Base-by-base conservation (phyloP, 495 filamentous ascomycete genomes). In the Hyphodiscus hymeniophilus region DNA sequence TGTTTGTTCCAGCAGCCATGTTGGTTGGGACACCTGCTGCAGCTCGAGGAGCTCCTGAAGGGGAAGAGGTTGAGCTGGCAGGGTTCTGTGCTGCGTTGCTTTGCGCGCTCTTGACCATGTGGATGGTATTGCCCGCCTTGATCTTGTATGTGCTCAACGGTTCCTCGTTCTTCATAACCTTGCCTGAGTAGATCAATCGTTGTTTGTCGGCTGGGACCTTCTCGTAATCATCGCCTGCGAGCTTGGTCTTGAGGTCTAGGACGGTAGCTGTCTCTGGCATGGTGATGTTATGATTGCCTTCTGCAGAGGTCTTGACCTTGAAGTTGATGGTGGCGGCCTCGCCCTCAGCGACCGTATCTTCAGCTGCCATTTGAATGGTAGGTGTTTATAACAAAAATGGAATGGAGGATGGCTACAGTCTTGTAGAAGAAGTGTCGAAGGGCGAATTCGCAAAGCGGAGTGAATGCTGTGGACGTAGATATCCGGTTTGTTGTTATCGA, bases 171-270 rank as follows among this genome's bases (percentile, higher is more conserved):
- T 96, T 99, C 66, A 99, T 75, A 17, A 99, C 90, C 50, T 90
- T 81, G 22, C 94, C 94, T 6, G 91, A 96, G 67, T 97, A 97
- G 65, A 99, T 99, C 54, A 99, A 72, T 36, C 94, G 87, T 65
- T 95, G 90, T 40, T 86, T 77, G 54, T 91, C 92, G 22, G 80
- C 73, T 0, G 91, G 81, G 40, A 94, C 78, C 59, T 91, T 80
- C 57, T 91, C 87, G 64, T 84, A 89, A 45, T 94, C 85, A 38
- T 74, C 60, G 26, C 76, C 79, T 3, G 87, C 75, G 21, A 99
- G 80, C 71, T 89, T 94, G 36, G 75, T 74, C 71, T 99, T 99
- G 49, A 99, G 78, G 40, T 95, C 87, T 15, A 79, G 72, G 21
- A 97, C 85, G 6, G 80, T 81, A 26, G 81, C 87, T n/a, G 79